Percentiles rank a stretch among this genome's conserved stretches.
These are phyloP conservation scores for Tinospora cordifolia DNA, from an alignment of 164 flowering plant genomes.

Conservation along the genomic window DNA sequence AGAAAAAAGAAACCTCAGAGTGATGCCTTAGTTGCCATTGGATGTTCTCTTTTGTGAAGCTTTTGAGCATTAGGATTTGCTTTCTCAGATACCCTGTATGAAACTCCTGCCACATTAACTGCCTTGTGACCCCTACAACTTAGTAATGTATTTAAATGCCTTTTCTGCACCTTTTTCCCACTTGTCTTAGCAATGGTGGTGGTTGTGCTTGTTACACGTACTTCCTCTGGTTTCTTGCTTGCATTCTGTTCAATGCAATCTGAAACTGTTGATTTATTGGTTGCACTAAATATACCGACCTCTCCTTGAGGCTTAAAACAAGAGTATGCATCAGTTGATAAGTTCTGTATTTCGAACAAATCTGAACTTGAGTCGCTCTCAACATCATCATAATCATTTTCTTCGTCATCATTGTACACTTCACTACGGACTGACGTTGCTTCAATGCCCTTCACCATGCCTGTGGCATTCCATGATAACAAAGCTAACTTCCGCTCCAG, in stretches of 20 bases:
- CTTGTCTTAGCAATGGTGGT: neutral
- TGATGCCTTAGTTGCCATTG: constrained; percentile 6
- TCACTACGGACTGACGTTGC: constrained; percentile 4
- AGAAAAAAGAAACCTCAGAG: too few species aligned
- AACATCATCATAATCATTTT: constrained; percentile 17
- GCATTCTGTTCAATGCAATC: constrained; percentile 12
- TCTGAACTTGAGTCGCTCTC: constrained; percentile 83
- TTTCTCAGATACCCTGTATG: constrained; percentile 8
- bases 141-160: constrained; percentile 20
- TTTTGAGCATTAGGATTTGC: constrained; percentile 1
- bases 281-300: constrained; percentile 10
- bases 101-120: constrained; percentile 42
- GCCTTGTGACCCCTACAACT: constrained; percentile 52
- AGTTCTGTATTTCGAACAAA: constrained; percentile 67
- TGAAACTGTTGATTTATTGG: too few species aligned
- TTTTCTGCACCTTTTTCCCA: constrained; percentile 19
- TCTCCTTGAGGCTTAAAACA: constrained; percentile 29
- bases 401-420: neutral
- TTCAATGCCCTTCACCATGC: constrained; percentile 22
- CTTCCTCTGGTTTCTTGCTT: neutral
- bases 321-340: constrained; percentile 33
- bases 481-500: constrained; percentile 30
- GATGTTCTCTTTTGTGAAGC: neutral
- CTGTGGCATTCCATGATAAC: constrained; percentile 33
- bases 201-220: neutral